Base-by-base conservation (phyloP, 345 rosid species). In the Bretschneidera sinensis region DNA sequence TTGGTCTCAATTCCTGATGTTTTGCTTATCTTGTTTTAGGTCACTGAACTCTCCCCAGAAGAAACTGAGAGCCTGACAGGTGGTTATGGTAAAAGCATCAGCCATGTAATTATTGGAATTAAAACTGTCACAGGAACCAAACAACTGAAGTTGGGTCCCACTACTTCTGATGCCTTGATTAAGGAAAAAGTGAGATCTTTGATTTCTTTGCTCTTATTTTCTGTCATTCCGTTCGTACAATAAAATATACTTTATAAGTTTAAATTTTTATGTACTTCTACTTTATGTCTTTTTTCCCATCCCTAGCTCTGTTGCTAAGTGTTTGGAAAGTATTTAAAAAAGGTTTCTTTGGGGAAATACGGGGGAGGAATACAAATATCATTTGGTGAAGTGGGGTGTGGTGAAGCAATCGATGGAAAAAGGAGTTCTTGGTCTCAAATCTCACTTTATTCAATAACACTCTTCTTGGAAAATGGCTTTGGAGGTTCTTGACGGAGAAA, bases 31-130 rank as follows among this genome's bases (percentile, higher is more conserved):
- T 52, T 59, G 13, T 69, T 75, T 55, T 66, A 94, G 97, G 97
- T 94, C 24, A 94, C 92, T n/a, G 99, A 94, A 79, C 89, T 94
- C 59, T 83, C 99, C 23, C 99, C 99, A n/a, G 99, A 90, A 78
- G 97, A 91, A 82, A 77, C 95, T 24, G 97, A 94, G 75, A 90
- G 97, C 54, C 60, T 85, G 20, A 85, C 95, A 0, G 99, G 99
- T 57, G 99, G 99, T 48, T 94, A 90, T 73, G 96, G 99, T 62
- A 90, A 94, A 82, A 94, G 99, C 81, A 94, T 94, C 56, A 88
- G 96, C 68, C 96, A 91, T 74, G 97, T 94, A 53, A 77, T 90
- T 63, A 88, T 90, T 79, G 95, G 95, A 28, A 78, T 94, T 55
- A 91, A 94, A 80, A 83, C 99, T 57, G 91, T 94, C 76, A 94